A percentile compares a stretch with the other conserved stretches of the same genome.
Conservation (phyloP, 441 rosid genomes). For the Manihot esculenta region DNA sequence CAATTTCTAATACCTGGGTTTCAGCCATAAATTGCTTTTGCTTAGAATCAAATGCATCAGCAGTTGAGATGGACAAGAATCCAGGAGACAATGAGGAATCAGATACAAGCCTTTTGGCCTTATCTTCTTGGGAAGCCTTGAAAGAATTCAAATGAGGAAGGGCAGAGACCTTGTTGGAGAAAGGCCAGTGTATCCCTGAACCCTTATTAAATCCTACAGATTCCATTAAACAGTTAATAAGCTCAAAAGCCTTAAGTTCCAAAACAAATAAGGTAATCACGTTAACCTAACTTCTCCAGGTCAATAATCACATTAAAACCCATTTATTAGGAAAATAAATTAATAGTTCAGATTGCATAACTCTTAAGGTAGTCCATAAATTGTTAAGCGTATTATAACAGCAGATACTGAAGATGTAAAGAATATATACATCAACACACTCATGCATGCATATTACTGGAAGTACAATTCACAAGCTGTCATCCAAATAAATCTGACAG, state of each 20-base stretch:
- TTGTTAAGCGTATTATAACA: not conserved
- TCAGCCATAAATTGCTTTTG: conserved; percentile 25
- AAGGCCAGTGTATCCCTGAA: conserved; percentile 43
- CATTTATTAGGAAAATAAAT: not conserved
- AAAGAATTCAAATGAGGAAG: conserved; percentile 42
- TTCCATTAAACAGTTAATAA: conserved; percentile 4
- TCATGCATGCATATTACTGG: not conserved
- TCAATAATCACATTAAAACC: not conserved
- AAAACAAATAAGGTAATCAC: not conserved
- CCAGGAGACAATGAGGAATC: conserved; percentile 35
- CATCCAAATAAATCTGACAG: not conserved
- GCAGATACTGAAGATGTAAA: not conserved
- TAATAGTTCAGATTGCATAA: not conserved
- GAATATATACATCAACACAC: not conserved
- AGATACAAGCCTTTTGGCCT: conserved; percentile 30
- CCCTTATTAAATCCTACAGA: conserved; percentile 40
- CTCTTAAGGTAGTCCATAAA: not conserved
- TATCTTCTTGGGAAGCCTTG: conserved; percentile 45
- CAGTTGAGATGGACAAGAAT: conserved; percentile 32
- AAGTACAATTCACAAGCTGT: not conserved
- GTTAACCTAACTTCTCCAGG: not conserved
- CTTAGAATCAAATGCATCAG: conserved; percentile 27
- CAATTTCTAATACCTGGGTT: conserved; percentile 34
- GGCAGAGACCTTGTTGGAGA: conserved; percentile 40
- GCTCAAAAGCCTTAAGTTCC: not conserved